phyloP scores from a whole-genome alignment of 371 early-diverging fungal species.

The Apophysomyces trapeziformis region DNA sequence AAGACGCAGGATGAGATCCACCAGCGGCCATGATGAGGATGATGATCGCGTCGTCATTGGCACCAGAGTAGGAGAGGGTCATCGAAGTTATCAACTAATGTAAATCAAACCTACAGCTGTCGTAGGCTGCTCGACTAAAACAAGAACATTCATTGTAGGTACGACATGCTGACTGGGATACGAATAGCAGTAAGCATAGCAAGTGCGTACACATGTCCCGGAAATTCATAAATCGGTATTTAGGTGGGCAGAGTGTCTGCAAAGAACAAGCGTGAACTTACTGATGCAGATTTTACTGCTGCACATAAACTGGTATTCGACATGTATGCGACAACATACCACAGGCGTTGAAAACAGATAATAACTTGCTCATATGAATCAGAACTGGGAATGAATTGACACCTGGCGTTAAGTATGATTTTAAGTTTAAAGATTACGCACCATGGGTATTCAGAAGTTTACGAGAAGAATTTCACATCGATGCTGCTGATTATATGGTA shows the following conservation, averaged over 20 bases:
- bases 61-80: slow-evolving; percentile 68
- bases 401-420: slow-evolving; percentile 94
- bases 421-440: slow-evolving; percentile 98
- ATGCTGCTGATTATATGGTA: slow-evolving; percentile 94
- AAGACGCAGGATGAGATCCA: slow-evolving; percentile 25
- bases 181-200: slow-evolving; percentile 67
- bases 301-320: slow-evolving; percentile 95
- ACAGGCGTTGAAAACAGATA: neutral
- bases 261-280: slow-evolving; percentile 75
- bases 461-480: slow-evolving; percentile 87
- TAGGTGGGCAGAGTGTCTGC: slow-evolving; percentile 75
- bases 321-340: slow-evolving; percentile 53
- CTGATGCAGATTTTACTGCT: slow-evolving; percentile 79
- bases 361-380: neutral
- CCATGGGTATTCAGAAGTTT: slow-evolving; percentile 96
- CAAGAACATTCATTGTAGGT: slow-evolving; percentile 60
- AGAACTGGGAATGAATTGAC: slow-evolving; percentile 92
- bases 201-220: neutral
- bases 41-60: slow-evolving; percentile 64
- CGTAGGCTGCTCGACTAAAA: neutral
- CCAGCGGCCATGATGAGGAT: slow-evolving; percentile 46
- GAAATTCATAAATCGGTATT: neutral
- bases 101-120: slow-evolving; percentile 30
- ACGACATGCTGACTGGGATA: slow-evolving; percentile 97
- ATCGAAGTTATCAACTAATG: slow-evolving; percentile 86